Base-by-base conservation (phyloP, 75 land plant genomes). In the Ceratopteris richardii region DNA sequence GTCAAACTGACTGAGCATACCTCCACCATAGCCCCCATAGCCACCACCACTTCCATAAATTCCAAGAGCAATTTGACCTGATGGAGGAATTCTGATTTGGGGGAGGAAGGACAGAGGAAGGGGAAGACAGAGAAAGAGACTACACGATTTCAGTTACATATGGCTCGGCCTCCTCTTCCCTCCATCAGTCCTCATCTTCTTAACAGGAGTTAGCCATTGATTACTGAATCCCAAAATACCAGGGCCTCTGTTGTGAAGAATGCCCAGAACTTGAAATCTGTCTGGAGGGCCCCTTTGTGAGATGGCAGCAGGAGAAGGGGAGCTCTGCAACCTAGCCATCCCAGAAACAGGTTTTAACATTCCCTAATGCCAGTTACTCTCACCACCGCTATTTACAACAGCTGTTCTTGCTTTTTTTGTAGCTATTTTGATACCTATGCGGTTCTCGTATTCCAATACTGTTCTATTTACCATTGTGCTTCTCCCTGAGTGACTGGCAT, bases 111-210 rank as follows among this genome's bases (percentile, higher is more conserved):
- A 46, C 3, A 21, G 50, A 46, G 17, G 50, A 46, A 46, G 50
- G 22, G 17, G 14, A 46, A 17, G 50, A 14, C 5, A 46, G 22
- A 46, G 50, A 46, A 14, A 46, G 50, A 14, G 50, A 18, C 5
- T 2, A 5, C 4, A 46, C 22, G 17, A 18, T 6, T n/a, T 21
- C 17, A 60, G 24, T 85, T 82, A 93, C 37, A 90, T 51, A 72
- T 82, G 87, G 74, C 90, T 88, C 1, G 90, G 96, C 69, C 96
- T 73, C 70, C 98, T 79, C 56, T 85, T 94, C 6, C 88, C 88
- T 19, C 84, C 58, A 70, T 86, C 98, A 50, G 95, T 83, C 66
- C 98, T 81, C 73, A 79, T 63, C 61, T 76, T 89, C 77, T 94
- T 93, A 25, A 88, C 88, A 62, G 94, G 95, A 42, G 68, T 82